A percentile compares a stretch with the other conserved stretches of the same genome.
Conservation (phyloP, 2,329 filamentous ascomycete genomes). For the Cladophialophora exuberans region DNA sequence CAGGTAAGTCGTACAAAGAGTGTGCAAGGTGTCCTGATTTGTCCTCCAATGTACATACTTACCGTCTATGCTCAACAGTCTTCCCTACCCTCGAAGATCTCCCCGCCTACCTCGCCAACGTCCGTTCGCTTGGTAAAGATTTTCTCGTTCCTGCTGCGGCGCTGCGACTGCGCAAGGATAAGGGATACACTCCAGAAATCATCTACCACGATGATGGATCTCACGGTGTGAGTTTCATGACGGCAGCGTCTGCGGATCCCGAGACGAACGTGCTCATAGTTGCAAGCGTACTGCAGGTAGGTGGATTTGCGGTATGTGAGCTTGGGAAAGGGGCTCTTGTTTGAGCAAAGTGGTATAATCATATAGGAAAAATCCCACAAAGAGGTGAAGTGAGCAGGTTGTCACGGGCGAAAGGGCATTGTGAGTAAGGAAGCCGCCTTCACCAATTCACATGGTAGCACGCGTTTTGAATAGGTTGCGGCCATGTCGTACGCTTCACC, state of each 20-base stretch:
- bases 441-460: too few species aligned
- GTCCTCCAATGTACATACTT: background rate
- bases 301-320: conserved; percentile 23
- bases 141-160: conserved; percentile 26
- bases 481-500: too few species aligned
- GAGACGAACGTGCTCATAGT: conserved; percentile 18
- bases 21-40: background rate
- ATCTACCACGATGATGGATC: conserved; percentile 27
- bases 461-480: too few species aligned
- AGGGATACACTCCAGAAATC: conserved; percentile 20
- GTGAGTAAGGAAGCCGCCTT: too few species aligned
- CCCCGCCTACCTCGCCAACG: conserved; percentile 16
- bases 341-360: too few species aligned
- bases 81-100: conserved; percentile 27
- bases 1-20: conserved; percentile 11
- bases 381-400: too few species aligned
- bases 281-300: conserved; percentile 20
- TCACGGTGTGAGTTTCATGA: conserved; percentile 27
- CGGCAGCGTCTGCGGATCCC: conserved; percentile 20
- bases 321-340: too few species aligned
- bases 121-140: conserved; percentile 22
- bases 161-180: conserved; percentile 18
- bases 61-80: conserved; percentile 4
- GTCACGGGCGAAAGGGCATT: too few species aligned
- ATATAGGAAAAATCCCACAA: too few species aligned